Percentiles rank a stretch among this genome's conserved stretches.
phyloP scores from a whole-genome alignment of 345 rosid species.

The Eucalyptus urophylla region DNA sequence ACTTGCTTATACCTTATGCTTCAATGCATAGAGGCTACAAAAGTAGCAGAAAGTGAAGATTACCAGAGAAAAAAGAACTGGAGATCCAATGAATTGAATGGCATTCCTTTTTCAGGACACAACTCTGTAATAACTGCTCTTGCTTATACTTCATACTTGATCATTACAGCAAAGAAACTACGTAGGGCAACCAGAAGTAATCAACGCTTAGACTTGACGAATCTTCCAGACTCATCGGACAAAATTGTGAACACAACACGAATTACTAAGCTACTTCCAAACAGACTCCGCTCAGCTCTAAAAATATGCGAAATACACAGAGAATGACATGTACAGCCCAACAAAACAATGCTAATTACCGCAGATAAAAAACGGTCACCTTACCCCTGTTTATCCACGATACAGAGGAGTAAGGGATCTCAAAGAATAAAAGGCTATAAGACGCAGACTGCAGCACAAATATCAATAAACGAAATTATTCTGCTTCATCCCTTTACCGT shows the following conservation, averaged over 20 bases:
- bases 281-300: neutral
- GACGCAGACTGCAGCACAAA: neutral
- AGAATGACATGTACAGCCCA: neutral
- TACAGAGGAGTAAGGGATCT: neutral
- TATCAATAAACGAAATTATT: neutral
- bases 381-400: neutral
- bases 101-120: neutral
- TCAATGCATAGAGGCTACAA: neutral
- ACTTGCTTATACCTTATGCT: neutral
- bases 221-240: neutral
- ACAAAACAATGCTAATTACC: neutral
- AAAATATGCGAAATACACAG: neutral
- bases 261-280: neutral
- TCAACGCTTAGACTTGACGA: neutral
- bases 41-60: neutral
- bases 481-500: neutral
- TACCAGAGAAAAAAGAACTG: neutral
- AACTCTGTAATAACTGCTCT: neutral
- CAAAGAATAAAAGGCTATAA: neutral
- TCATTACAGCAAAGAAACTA: neutral
- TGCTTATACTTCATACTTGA: neutral
- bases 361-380: neutral
- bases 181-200: neutral
- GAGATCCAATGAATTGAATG: neutral
- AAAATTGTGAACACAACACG: neutral